A percentile compares a stretch with the other conserved stretches of the same genome.
phyloP scores from a whole-genome alignment of 2,329 filamentous ascomycete genomes.

The Chalara sp. region DNA sequence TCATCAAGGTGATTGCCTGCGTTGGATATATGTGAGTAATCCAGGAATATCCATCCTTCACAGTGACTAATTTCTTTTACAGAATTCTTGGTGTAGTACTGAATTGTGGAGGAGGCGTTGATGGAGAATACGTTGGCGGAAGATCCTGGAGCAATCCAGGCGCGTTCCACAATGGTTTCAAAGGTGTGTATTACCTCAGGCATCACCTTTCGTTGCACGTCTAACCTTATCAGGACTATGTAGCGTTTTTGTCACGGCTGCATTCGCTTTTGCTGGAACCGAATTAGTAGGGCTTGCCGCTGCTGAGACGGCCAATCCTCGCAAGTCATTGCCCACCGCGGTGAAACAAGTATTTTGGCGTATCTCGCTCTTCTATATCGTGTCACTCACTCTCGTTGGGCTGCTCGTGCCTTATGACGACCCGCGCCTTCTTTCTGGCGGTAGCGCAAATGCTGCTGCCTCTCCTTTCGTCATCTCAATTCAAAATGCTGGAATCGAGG shows the following conservation, averaged over 20 bases:
- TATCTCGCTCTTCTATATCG: conserved; percentile 83
- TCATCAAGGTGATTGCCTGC: conserved; percentile 79
- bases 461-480: conserved; percentile 95
- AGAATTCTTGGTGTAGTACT: conserved; percentile 81
- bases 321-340: conserved; percentile 76
- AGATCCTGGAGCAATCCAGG: conserved; percentile 72
- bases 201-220: no score
- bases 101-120: conserved; percentile 71
- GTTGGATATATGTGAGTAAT: conserved; percentile 74
- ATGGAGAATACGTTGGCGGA: conserved; percentile 72
- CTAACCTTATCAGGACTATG: conserved; percentile 31
- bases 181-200: conserved; percentile 45
- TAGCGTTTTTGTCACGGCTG: conserved; percentile 69
- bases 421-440: conserved; percentile 50
- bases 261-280: conserved; percentile 70
- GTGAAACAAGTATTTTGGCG: conserved; percentile 96
- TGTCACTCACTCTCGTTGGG: conserved; percentile 74
- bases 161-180: conserved; percentile 79
- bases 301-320: conserved; percentile 71
- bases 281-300: conserved; percentile 72
- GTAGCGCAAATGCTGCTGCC: conserved; percentile 60
- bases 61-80: conserved; percentile 13
- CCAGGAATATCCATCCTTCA: not conserved
- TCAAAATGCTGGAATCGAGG: conserved; percentile 71
- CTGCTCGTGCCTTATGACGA: conserved; percentile 74